Conservation (phyloP, 305 asterid species). For the Fraxinus floribunda region DNA sequence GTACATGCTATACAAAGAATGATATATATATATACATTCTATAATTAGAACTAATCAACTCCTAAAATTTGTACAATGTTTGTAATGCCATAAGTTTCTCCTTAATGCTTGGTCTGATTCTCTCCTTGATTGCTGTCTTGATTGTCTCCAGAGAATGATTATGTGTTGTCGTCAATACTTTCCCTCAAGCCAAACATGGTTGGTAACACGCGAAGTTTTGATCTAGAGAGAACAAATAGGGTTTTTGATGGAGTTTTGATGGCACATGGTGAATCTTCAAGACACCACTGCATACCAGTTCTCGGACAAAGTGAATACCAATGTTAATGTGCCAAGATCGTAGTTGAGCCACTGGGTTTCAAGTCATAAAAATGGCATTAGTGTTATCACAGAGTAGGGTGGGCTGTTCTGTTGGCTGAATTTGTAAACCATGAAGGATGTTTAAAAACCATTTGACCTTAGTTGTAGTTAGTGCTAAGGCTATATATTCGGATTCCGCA, state of each 20-base stretch:
- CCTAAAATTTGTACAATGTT: background rate
- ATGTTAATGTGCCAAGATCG: background rate
- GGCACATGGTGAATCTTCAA: background rate
- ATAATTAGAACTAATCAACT: background rate
- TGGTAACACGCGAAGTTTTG: background rate
- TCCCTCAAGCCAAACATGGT: background rate
- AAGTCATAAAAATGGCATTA: background rate
- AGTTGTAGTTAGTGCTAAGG: background rate
- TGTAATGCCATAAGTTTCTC: background rate
- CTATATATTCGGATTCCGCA: no score
- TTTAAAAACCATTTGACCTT: no score
- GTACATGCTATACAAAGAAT: background rate
- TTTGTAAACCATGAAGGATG: background rate
- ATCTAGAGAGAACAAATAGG: background rate
- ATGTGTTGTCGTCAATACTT: background rate
- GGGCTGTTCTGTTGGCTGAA: background rate
- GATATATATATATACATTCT: background rate
- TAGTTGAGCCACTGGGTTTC: background rate
- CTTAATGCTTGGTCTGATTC: background rate
- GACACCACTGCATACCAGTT: background rate
- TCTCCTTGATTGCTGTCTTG: background rate
- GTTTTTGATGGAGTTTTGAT: background rate
- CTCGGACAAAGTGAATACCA: background rate
- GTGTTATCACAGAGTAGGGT: background rate
- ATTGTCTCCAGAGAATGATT: background rate